Conservation (phyloP, 306 rosid genomes). For the Alnus glutinosa region DNA sequence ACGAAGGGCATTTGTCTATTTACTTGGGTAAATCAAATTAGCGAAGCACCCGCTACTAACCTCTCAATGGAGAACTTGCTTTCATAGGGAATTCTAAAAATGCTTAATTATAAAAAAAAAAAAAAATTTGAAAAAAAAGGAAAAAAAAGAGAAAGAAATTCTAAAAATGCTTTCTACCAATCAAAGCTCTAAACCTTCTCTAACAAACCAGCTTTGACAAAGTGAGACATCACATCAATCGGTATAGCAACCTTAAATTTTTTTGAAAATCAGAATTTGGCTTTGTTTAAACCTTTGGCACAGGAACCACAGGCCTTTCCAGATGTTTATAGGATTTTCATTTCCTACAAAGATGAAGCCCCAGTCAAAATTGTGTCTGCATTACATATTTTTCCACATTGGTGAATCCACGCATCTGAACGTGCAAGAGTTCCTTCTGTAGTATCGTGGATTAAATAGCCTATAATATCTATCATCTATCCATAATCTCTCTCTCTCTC, state of each 20-base stretch:
- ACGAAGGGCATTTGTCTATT: not conserved
- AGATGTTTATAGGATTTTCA: not conserved
- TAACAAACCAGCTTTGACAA: not conserved
- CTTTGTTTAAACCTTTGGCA: not conserved
- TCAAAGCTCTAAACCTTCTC: not conserved
- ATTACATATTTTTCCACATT: not conserved
- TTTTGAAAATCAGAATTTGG: not conserved
- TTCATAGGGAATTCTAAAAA: not conserved
- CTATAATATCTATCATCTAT: not conserved
- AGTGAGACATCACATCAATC: not conserved
- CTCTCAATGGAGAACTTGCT: not conserved
- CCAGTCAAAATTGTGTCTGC: not conserved
- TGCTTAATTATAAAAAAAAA: too few species aligned
- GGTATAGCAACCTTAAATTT: not conserved
- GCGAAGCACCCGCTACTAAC: not conserved
- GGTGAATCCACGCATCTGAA: not conserved
- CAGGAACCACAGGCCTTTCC: not conserved
- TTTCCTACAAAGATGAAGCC: not conserved
- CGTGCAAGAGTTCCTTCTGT: not conserved
- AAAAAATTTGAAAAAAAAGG: too few species aligned
- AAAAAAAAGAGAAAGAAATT: not conserved
- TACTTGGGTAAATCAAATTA: too few species aligned
- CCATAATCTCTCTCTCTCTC: too few species aligned
- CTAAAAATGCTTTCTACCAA: not conserved
- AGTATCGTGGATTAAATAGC: not conserved